Evolutionary conservation across 257 asterid genomes (phyloP).

Genomic region (Solanum stenotomum): DNA sequence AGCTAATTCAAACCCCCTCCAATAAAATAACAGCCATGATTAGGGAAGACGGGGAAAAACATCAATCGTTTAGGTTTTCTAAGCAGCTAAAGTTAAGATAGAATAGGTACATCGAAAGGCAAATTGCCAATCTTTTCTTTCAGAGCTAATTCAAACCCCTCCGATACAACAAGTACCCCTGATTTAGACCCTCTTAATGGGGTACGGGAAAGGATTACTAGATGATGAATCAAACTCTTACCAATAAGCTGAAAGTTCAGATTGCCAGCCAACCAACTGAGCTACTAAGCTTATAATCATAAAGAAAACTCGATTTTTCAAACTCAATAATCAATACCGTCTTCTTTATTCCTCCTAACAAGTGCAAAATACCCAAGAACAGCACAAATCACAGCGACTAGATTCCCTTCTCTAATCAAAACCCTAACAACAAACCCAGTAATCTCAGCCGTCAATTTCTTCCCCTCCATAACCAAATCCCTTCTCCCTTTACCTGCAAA

Average conservation of each 20-base stretch:
- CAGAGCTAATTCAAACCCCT: background rate
- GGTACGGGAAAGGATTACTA: background rate
- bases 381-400: constrained; percentile 79
- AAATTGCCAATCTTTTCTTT: background rate
- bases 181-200: background rate
- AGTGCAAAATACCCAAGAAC: constrained; percentile 73
- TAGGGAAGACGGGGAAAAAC: background rate
- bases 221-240: background rate
- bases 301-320: background rate
- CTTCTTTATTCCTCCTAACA: constrained; percentile 28
- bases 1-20: background rate
- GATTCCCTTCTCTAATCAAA: constrained; percentile 78
- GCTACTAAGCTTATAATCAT: background rate
- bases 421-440: constrained; percentile 56
- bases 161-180: background rate
- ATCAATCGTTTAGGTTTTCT: background rate
- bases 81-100: background rate
- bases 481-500: constrained; percentile 74
- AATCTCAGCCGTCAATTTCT: constrained; percentile 76
- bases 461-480: constrained; percentile 60
- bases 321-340: constrained; percentile 3
- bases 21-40: background rate
- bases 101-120: background rate
- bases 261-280: background rate
- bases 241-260: background rate